Conservation (phyloP, 192 early-diverging fungal genomes). For the Backusella parvicylindrica region DNA sequence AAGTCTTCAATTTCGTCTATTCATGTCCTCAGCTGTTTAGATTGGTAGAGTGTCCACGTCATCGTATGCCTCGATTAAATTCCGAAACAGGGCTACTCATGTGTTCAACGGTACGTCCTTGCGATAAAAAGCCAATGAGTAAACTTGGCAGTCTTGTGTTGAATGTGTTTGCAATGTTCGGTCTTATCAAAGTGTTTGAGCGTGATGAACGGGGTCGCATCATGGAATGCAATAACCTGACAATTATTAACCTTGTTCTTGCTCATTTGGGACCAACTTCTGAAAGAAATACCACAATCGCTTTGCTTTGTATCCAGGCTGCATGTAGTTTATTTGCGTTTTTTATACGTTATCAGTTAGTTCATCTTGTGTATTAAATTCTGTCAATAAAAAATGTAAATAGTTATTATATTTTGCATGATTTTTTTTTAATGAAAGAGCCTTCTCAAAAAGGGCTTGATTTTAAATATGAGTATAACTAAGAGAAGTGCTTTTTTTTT, state of each 20-base stretch:
- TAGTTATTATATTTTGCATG: neutral
- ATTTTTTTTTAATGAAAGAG: neutral
- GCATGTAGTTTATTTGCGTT: slow-evolving; percentile 70
- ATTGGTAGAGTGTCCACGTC: slow-evolving; percentile 92
- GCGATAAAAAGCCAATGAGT: slow-evolving; percentile 30
- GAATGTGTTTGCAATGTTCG: slow-evolving; percentile 45
- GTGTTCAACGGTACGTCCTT: slow-evolving; percentile 25
- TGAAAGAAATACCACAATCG: slow-evolving; percentile 59
- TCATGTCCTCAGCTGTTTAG: slow-evolving; percentile 93
- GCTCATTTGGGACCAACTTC: slow-evolving; percentile 69
- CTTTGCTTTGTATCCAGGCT: slow-evolving; percentile 67
- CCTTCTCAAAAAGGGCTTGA: no score
- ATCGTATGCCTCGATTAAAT: slow-evolving; percentile 79
- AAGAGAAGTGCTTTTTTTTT: no score
- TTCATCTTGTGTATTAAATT: slow-evolving; percentile 75
- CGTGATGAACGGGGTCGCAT: slow-evolving; percentile 44
- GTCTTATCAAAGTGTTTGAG: slow-evolving; percentile 51
- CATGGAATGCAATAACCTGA: slow-evolving; percentile 82
- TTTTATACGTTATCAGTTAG: slow-evolving; percentile 76
- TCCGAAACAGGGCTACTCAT: slow-evolving; percentile 40
- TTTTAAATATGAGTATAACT: no score
- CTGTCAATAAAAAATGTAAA: neutral
- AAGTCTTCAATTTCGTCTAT: slow-evolving; percentile 97
- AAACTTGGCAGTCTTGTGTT: slow-evolving; percentile 54
- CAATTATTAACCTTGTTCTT: slow-evolving; percentile 89